phyloP scores from a whole-genome alignment of 495 filamentous ascomycete species.

The Durotheca rogersii region DNA sequence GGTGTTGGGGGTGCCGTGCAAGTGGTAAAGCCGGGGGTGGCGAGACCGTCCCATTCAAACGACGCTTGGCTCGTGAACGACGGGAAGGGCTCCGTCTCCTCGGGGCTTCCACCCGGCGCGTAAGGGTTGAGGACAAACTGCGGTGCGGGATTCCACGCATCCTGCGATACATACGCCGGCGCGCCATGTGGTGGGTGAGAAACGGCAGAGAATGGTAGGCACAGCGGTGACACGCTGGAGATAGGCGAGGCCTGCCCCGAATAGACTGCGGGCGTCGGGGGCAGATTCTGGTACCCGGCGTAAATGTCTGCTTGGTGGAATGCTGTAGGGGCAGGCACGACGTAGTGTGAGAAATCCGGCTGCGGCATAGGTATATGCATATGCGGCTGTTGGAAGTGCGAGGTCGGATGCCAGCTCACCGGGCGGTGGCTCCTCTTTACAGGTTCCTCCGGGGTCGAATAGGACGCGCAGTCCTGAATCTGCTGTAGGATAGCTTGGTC shows the following conservation, averaged over 20 bases:
- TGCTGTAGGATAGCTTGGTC: conserved; percentile 40
- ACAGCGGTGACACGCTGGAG: conserved; percentile 44
- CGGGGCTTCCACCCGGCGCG: conserved; percentile 8
- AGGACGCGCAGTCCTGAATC: conserved; percentile 34
- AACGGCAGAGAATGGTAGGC: conserved; percentile 35
- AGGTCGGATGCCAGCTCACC: conserved; percentile 70
- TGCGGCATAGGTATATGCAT: conserved; percentile 41
- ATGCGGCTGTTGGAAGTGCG: conserved; percentile 40
- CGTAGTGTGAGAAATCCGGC: conserved; percentile 34
- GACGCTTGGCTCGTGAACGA: conserved; percentile 20
- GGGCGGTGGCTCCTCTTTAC: conserved; percentile 50
- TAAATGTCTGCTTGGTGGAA: conserved; percentile 41
- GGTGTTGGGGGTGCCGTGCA: conserved; percentile 61
- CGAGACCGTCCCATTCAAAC: conserved; percentile 45
- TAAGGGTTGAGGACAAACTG: conserved; percentile 18
- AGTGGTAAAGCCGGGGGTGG: conserved; percentile 37
- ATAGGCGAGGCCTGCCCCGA: conserved; percentile 50
- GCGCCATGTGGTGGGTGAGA: conserved; percentile 17
- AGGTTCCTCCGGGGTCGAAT: conserved; percentile 36
- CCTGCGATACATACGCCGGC: conserved; percentile 31
- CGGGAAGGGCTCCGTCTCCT: conserved; percentile 20
- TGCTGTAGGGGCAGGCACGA: conserved; percentile 31
- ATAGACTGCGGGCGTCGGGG: conserved; percentile 45
- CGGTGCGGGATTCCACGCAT: conserved; percentile 21
- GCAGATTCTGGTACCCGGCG: conserved; percentile 41